Evolutionary conservation across 2,329 filamentous ascomycete genomes (phyloP).

Genomic region (Celoporthe dispersa): DNA sequence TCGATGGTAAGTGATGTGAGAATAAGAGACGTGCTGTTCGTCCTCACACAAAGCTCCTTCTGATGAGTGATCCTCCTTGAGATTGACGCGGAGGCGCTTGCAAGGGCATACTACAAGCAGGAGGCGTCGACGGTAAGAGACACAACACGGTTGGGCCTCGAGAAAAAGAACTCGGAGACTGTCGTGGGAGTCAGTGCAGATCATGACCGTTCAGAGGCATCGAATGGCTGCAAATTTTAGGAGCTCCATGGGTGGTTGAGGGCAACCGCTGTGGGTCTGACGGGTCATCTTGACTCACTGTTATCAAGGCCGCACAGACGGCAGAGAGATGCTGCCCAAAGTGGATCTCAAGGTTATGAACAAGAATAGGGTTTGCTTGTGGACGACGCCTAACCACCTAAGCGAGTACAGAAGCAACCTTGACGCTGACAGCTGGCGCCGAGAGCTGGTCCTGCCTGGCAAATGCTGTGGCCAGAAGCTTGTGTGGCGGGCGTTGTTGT

Average conservation of each 20-base stretch:
- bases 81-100: not conserved
- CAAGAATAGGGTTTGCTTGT: not conserved
- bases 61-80: not conserved
- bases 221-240: slow-evolving; percentile 11
- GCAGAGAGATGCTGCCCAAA: slow-evolving; percentile 3
- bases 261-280: not conserved
- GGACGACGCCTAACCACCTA: not conserved
- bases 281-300: slow-evolving; percentile 12
- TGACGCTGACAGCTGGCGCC: not conserved
- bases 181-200: slow-evolving; percentile 14
- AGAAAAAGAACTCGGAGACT: not conserved
- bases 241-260: not conserved
- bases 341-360: slow-evolving; percentile 11
- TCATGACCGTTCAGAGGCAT: slow-evolving; percentile 2
- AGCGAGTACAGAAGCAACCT: not conserved
- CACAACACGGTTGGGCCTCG: not conserved
- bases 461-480: not conserved
- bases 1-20: not conserved
- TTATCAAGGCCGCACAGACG: not conserved
- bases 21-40: not conserved
- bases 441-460: not conserved
- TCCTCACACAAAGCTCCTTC: not conserved
- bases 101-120: not conserved
- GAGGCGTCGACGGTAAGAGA: slow-evolving; percentile 5
- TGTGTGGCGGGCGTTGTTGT: not conserved